Evolutionary conservation across 106 monocot genomes (phyloP), one percentile per base, ranked within the genome.

Genomic region (Apostasia shenzhenica): DNA sequence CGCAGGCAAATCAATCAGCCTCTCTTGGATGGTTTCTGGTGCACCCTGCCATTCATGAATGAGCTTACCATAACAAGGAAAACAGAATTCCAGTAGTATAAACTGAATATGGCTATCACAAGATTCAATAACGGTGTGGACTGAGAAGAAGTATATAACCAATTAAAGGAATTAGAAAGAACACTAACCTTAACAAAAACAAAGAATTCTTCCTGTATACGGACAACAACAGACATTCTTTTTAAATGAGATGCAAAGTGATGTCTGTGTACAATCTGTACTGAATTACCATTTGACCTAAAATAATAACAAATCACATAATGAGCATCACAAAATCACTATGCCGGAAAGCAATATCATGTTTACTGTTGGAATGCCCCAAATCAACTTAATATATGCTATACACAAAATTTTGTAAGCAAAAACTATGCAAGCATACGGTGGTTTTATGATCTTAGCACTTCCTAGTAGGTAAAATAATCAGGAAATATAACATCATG

Each of bases 231-330:
- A 83, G 90, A 80, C 99, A 99, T 99, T 80, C 99, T 87, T 80
- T 99, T 99, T 63, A 99, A 81, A 64, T 99, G 93, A 62, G 99
- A 99, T 43, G 93, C 99, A 83, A 99, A 99, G 63, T 99, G 99
- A 66, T 90, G 87, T 54, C 99, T 93, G 48, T 93, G 85, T 48
- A 93, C 75, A 80, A 99, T 99, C 76, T 93, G 93, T 52, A 99
- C 99, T 59, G 93, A 83, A 76, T 85, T 78, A 48, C 81, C 86
- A 62, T 83, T 90, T 69, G 85, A 75, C 83, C 99, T 99, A 87
- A 37, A 85, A 81, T 68, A 48, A 41, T 10, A 4, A 49, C 8
- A 73, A n/a, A 65, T 61, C 46, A 61, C 48, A 67, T 14, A 45
- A 64, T 46, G 40, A 37, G 45, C 41, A 66, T 59, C 6, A 62